Evolutionary conservation across 495 filamentous ascomycete species (phyloP), one percentile per base, ranked within the genome.

Genomic region (Trichoderma reesei): DNA sequence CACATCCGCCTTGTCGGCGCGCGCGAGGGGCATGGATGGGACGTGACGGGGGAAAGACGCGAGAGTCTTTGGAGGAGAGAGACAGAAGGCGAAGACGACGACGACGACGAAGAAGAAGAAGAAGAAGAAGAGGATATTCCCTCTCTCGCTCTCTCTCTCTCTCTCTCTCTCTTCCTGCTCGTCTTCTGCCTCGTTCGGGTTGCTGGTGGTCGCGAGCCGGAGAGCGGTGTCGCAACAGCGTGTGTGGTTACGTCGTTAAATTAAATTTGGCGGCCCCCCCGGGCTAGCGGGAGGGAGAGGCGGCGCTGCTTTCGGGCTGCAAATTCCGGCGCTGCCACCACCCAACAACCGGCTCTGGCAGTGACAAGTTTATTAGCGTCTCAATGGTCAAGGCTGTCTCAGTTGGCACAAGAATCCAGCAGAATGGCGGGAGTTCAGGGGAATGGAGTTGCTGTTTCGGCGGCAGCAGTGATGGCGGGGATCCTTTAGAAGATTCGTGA

Each of bases 11-110:
- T 33, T 7, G 48, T 13, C 20, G 26, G 26, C 48, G 14, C 48
- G n/a, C 48, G 48, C 48, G 48, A 51, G 46, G 46, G 1, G 48
- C 48, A 56, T 56, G 48, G 48, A 56, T 56, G 48, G 48, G 48
- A 56, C 48, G 48, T 56, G 48, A 34, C n/a, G 48, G 48, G 3
- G 48, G 20, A n/a, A 11, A 18, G 44, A 48, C 6, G 3, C 44
- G n/a, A 13, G 44, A n/a, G 14, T 48, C 44, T 3, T 14, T 3
- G 14, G n/a, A 48, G 16, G n/a, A 48, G 44, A 48, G n/a, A 48
- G 5, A 10, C 48, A 3, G 20, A 26, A 26, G 26, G 1, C 26
- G 26, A 26, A 0, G 1, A 26, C 26, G 26, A 26, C 26, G 1
- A 26, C 1, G 26, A 26, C 26, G 26, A 26, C 0, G 26, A 26